Conservation (phyloP, 2,329 filamentous ascomycete species). For the Xylariales sp. region DNA sequence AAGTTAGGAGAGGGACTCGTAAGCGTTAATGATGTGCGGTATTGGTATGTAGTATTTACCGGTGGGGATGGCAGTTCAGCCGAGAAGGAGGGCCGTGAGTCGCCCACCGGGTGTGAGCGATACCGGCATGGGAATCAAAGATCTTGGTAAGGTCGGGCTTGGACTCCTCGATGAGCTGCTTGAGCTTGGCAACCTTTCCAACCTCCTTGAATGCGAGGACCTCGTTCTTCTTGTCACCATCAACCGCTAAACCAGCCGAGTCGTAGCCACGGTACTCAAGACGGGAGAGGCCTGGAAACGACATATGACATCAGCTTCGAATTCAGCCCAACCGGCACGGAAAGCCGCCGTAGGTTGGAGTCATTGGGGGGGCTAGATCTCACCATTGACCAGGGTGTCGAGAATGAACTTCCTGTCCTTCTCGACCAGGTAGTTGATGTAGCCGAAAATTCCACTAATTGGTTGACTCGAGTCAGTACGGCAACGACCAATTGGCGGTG, state of each 20-base stretch:
- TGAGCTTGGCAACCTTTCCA: constrained; percentile 97
- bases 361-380: constrained; percentile 52
- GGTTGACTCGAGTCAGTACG: constrained; percentile 45
- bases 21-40: constrained; percentile 34
- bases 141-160: constrained; percentile 89
- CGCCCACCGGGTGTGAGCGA: constrained; percentile 99
- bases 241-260: constrained; percentile 93
- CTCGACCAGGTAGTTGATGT: constrained; percentile 99
- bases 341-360: constrained; percentile 34
- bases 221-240: constrained; percentile 99
- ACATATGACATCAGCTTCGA: constrained; percentile 46
- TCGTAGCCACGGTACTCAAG: constrained; percentile 99
- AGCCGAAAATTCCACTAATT: constrained; percentile 90
- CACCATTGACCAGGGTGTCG: constrained; percentile 95
- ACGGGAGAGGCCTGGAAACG: constrained; percentile 79
- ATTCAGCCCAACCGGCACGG: constrained; percentile 18
- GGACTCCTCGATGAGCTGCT: constrained; percentile 86
- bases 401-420: constrained; percentile 98
- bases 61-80: constrained; percentile 97
- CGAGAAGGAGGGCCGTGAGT: constrained; percentile 96
- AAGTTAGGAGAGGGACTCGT: constrained; percentile 44
- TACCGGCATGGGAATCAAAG: constrained; percentile 98
- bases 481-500: constrained; percentile 28
- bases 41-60: constrained; percentile 69
- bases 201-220: constrained; percentile 99